Base-by-base conservation (phyloP, 192 early-diverging fungal species). In the Phlyctochytrium arcticum region DNA sequence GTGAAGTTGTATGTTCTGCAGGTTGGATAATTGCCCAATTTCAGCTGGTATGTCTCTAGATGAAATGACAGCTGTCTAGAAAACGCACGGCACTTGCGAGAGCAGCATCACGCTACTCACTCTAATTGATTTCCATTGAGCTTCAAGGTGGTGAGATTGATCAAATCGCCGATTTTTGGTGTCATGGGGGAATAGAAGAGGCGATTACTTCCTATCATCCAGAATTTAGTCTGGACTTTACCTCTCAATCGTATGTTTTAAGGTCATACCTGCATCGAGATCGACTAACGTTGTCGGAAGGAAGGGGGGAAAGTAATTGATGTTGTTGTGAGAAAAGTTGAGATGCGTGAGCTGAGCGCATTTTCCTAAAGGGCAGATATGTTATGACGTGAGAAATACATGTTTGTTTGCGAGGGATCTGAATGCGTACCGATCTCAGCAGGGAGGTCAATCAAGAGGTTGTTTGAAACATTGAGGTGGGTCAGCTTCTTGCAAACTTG, bases 151-250 rank as follows among this genome's bases (percentile, higher is more conserved):
- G n/a, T 17, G 3, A 79, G 49, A 49, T 77, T 73, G 9, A 29
- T 36, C n/a, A 79, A 62, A 21, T 78, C 65, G 10, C 71, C 71
- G 36, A 79, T 79, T 32, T 70, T 73, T 7, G 77, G 74, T n/a
- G 77, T 63, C 64, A 80, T 79, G 17, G 74, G 71, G 5, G 67
- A 73, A 47, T 71, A 79, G 60, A 80, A 80, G 4, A 80, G 67
- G 24, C 79, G 51, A 53, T 80, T 80, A 48, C 71, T 56, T 17
- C 33, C 73, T 65, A 31, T 6, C 19, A 61, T n/a, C n/a, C 53
- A 33, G 27, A 19, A 19, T 9, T 17, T 44, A 9, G 55, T n/a
- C 27, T n/a, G 31, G 1, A 9, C 10, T 31, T 30, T 2, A 24
- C 36, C 15, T 44, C 2, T n/a, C 15, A 44, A 44, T 44, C 15